Evolutionary conservation across 345 rosid species (phyloP), one percentile per base, ranked within the genome.

Genomic region (Streptanthus diversifolius): DNA sequence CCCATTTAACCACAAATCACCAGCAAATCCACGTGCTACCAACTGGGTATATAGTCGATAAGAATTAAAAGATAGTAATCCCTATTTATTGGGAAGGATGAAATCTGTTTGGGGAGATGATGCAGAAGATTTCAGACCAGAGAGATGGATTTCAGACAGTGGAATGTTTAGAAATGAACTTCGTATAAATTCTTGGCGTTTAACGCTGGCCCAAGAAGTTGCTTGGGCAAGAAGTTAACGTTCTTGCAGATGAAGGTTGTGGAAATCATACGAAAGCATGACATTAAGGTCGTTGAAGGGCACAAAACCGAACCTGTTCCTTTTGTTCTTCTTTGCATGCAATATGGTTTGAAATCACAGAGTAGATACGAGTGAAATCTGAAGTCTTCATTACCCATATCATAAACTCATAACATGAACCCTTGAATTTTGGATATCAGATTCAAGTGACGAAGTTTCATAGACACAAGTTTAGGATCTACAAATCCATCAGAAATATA

Each of bases 1-100:
- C 41, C 80, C 82, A 3, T 71, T 75, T 25, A 27, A 75, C n/a
- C 77, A 32, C 52, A 53, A 53, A 32, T 53, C 59, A 29, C 59
- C 59, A 5, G 59, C 59, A 53, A 27, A 53, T 19, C 59, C 59
- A 29, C 59, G 59, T 53, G 59, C 59, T 53, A 27, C 59, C 59
- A 29, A 53, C 36, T 53, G 58, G 58, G 36, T 36, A 53, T 53
- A 53, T 36, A 53, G 59, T 53, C 59, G 36, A 53, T 53, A n/a
- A 53, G 12, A 53, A 29, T 8, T 53, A 36, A 36, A 53, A 53
- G 59, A 27, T 53, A 53, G 33, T 52, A 8, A 52, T 52, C 14
- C 25, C 59, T 27, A 53, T 53, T 14, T 53, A 53, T n/a, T 27
- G 59, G 59, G 59, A 17, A 53, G 59, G 36, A 53, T 53, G 59